These are phyloP conservation scores for Berberis thunbergii DNA, from an alignment of 164 flowering plant species.

Conservation along the genomic window DNA sequence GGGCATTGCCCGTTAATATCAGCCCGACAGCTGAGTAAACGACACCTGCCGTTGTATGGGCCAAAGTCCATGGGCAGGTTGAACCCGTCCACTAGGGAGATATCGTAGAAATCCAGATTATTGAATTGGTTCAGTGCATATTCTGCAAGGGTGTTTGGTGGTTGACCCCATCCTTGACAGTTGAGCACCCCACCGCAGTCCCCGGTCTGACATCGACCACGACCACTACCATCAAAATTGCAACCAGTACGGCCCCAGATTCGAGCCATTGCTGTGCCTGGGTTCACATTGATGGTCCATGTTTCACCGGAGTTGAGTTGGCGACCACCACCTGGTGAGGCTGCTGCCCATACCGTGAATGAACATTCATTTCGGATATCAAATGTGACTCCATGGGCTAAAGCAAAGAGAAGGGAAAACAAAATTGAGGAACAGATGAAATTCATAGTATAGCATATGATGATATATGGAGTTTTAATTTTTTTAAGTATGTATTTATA, in stretches of 20 bases:
- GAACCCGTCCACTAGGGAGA: conserved; percentile 27
- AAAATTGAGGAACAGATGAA: too few species aligned
- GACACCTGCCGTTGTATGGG: conserved; percentile 12
- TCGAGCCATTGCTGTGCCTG: conserved; percentile 6
- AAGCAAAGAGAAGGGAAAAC: background rate
- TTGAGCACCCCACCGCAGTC: conserved; percentile 15
- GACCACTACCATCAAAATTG: background rate
- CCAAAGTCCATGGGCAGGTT: conserved; percentile 26
- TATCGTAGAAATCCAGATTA: conserved; percentile 21
- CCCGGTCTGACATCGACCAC: conserved; percentile 13
- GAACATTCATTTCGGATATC: conserved; percentile 1
- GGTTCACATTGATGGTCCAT: conserved; percentile 6
- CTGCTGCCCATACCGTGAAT: conserved; percentile 4
- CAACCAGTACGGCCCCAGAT: conserved; percentile 16
- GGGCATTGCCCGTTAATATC: conserved; percentile 28
- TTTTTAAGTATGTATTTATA: too few species aligned
- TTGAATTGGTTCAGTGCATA: conserved; percentile 16
- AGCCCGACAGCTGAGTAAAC: conserved; percentile 12
- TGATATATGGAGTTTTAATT: too few species aligned
- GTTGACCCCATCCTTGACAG: conserved; percentile 8
- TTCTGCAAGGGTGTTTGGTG: conserved; percentile 21
- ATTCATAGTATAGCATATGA: too few species aligned
- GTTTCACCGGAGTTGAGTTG: conserved; percentile 5
- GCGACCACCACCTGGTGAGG: conserved; percentile 13
- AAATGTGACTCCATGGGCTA: background rate